phyloP scores from a whole-genome alignment of 148 eudicot genomes.

The Rhododendron simsii region DNA sequence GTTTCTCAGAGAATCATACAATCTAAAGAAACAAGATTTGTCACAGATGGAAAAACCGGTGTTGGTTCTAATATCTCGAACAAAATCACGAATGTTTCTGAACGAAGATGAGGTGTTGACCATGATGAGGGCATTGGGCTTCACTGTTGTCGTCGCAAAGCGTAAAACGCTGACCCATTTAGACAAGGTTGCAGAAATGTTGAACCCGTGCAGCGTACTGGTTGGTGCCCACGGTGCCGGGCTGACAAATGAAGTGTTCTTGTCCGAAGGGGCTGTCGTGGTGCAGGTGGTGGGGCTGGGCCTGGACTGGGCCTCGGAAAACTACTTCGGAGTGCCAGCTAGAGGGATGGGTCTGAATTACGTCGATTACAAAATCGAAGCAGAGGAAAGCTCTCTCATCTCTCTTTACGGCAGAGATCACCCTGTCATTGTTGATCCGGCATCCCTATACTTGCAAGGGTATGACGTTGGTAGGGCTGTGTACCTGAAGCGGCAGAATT shows the following conservation, averaged over 20 bases:
- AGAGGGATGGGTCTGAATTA: conserved; percentile 40
- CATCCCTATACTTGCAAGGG: conserved; percentile 7
- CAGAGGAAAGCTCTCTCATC: conserved; percentile 51
- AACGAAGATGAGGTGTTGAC: too few relatives aligned
- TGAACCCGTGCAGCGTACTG: conserved; percentile 44
- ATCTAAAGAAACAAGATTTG: background rate
- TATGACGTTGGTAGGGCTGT: conserved; percentile 24
- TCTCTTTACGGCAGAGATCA: conserved; percentile 34
- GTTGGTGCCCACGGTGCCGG: conserved; percentile 66
- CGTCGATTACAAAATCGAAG: conserved; percentile 38
- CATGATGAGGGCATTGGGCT: too few relatives aligned
- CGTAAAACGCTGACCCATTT: too few relatives aligned
- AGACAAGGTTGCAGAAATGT: conserved; percentile 16
- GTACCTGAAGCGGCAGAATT: conserved; percentile 44
- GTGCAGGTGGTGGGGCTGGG: conserved; percentile 44
- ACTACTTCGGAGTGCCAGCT: conserved; percentile 40
- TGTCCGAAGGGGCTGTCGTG: conserved; percentile 36
- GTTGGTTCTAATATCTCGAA: background rate
- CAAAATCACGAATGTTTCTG: background rate
- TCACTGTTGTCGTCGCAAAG: too few relatives aligned
- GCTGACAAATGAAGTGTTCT: conserved; percentile 42
- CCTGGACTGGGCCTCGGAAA: conserved; percentile 34
- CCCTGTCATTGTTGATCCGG: conserved; percentile 20
- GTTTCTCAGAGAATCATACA: background rate
- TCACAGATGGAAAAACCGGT: background rate